These are phyloP conservation scores for Lentinula detonsa DNA, from an alignment of 768 basidiomycete genomes.

Conservation along the genomic window DNA sequence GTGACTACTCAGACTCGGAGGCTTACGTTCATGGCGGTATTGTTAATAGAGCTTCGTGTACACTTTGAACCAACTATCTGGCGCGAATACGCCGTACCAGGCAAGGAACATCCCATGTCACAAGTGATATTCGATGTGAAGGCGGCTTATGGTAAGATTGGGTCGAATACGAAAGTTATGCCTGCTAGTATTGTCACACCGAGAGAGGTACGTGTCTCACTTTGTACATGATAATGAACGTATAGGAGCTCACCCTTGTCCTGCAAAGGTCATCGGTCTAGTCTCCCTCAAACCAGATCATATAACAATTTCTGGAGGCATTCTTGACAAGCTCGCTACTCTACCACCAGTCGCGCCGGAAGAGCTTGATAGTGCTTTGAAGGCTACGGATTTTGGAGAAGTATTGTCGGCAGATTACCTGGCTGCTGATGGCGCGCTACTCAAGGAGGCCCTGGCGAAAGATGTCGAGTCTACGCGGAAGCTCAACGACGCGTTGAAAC, in stretches of 20 bases:
- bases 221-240: too few relatives aligned
- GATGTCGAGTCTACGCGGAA: slow-evolving; percentile 36
- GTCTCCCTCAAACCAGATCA: slow-evolving; percentile 34
- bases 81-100: slow-evolving; percentile 32
- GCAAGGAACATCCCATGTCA: slow-evolving; percentile 35
- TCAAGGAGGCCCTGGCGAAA: slow-evolving; percentile 27
- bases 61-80: slow-evolving; percentile 36
- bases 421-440: slow-evolving; percentile 22
- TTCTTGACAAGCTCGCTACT: slow-evolving; percentile 31
- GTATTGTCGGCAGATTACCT: slow-evolving; percentile 23
- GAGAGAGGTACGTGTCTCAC: slow-evolving; percentile 23
- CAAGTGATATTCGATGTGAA: slow-evolving; percentile 33
- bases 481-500: slow-evolving; percentile 35
- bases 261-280: slow-evolving; percentile 31
- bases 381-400: neutral
- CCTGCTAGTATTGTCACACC: slow-evolving; percentile 36
- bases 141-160: slow-evolving; percentile 25
- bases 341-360: slow-evolving; percentile 16
- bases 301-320: slow-evolving; percentile 32
- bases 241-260: neutral
- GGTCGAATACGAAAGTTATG: slow-evolving; percentile 38
- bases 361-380: slow-evolving; percentile 4
- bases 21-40: neutral
- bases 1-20: neutral
- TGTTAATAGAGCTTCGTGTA: slow-evolving; percentile 33